phyloP scores from a whole-genome alignment of 306 rosid species.

The Cyclanthera cordifolia region DNA sequence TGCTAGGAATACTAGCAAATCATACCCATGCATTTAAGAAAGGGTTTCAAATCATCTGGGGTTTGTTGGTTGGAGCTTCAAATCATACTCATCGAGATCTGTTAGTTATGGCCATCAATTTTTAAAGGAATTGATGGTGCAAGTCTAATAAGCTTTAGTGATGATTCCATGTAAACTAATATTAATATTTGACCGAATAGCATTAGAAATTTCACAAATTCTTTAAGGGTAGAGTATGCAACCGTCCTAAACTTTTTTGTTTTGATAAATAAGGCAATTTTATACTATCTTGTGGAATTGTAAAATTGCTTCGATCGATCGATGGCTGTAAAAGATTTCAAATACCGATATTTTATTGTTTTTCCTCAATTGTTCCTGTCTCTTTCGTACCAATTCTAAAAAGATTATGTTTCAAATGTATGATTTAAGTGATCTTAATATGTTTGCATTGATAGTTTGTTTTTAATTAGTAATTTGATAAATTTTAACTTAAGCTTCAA shows the following conservation, averaged over 20 bases:
- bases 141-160: not conserved
- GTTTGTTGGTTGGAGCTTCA: not conserved
- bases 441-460: not conserved
- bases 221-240: not conserved
- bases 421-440: not conserved
- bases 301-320: not conserved
- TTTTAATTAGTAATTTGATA: not conserved
- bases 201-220: not conserved
- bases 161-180: not conserved
- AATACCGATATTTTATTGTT: not conserved
- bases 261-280: not conserved
- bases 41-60: not conserved
- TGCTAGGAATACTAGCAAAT: not conserved
- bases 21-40: not conserved
- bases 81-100: not conserved
- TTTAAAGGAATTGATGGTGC: not conserved
- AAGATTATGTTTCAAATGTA: not conserved
- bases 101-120: not conserved
- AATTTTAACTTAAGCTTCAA: conserved; percentile 2
- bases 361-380: not conserved
- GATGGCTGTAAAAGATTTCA: not conserved
- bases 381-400: not conserved
- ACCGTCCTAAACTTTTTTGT: not conserved
- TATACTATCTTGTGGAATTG: not conserved
- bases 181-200: not conserved